phyloP scores from a whole-genome alignment of 2,329 filamentous ascomycete genomes.

The Onygena corvina region DNA sequence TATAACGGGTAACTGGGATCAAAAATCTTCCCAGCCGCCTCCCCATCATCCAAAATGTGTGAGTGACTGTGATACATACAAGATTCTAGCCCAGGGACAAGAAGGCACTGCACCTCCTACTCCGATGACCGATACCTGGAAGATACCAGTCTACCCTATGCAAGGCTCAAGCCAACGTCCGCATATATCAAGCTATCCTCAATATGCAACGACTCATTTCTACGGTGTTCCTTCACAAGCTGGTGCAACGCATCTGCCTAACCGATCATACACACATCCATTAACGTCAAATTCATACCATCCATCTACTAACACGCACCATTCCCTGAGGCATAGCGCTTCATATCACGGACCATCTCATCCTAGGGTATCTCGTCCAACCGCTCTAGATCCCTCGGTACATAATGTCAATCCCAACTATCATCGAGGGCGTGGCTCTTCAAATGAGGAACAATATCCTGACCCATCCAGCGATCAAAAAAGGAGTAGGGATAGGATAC shows the following conservation, averaged over 20 bases:
- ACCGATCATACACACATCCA: neutral
- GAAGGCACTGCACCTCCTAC: neutral
- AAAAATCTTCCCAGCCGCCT: neutral
- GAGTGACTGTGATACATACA: neutral
- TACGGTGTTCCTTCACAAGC: neutral
- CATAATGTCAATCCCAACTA: neutral
- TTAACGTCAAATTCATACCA: neutral
- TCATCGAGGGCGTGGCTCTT: neutral
- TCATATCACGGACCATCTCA: neutral
- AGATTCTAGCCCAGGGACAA: neutral
- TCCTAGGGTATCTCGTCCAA: too few relatives aligned
- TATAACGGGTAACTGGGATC: neutral
- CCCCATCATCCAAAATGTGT: neutral
- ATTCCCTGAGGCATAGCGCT: neutral
- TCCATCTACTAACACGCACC: neutral
- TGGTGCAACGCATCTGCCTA: neutral
- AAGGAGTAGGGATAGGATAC: slow-evolving; percentile 13
- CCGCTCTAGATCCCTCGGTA: neutral
- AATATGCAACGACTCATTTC: neutral
- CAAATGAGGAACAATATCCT: neutral
- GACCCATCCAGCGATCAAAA: slow-evolving; percentile 14
- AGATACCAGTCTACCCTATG: neutral
- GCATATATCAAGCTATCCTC: neutral
- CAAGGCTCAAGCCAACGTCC: neutral
- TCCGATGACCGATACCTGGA: neutral